These are phyloP conservation scores for Hortiboletus campestris DNA, from an alignment of 768 basidiomycete species.

Conservation along the genomic window DNA sequence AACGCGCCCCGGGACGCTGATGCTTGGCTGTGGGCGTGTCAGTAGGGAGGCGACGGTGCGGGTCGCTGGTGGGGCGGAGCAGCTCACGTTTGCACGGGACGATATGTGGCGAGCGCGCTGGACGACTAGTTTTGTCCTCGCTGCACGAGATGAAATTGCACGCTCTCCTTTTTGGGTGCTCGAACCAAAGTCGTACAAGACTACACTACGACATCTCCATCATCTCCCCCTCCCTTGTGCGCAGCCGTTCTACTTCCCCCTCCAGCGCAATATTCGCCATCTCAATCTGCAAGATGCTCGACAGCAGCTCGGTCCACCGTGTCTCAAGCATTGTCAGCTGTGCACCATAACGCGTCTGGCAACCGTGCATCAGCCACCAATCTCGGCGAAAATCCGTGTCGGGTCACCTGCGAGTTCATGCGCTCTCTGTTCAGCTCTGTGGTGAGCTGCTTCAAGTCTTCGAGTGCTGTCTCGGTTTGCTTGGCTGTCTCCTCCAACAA, in stretches of 20 bases:
- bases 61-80: neutral
- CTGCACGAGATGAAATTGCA: slow-evolving; percentile 15
- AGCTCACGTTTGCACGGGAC: slow-evolving; percentile 9
- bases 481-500: slow-evolving; percentile 75
- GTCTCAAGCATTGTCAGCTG: slow-evolving; percentile 82
- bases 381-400: neutral
- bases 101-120: neutral
- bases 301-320: slow-evolving; percentile 91
- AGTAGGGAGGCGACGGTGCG: neutral
- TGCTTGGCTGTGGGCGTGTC: slow-evolving; percentile 10
- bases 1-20: slow-evolving; percentile 71
- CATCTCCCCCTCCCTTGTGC: slow-evolving; percentile 60
- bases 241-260: slow-evolving; percentile 66
- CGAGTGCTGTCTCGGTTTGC: slow-evolving; percentile 67
- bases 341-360: slow-evolving; percentile 71
- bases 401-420: slow-evolving; percentile 76
- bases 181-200: neutral
- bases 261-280: slow-evolving; percentile 92
- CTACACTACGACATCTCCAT: no score
- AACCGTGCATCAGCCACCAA: neutral
- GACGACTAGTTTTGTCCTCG: slow-evolving; percentile 6
- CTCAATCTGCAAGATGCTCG: slow-evolving; percentile 88
- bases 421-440: slow-evolving; percentile 86
- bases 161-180: slow-evolving; percentile 28
- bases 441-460: slow-evolving; percentile 73